A percentile compares a stretch with the other conserved stretches of the same genome.
These are phyloP conservation scores for Meyerozyma smithsonii DNA, from an alignment of 1,139 yeast genomes.

Conservation along the genomic window DNA sequence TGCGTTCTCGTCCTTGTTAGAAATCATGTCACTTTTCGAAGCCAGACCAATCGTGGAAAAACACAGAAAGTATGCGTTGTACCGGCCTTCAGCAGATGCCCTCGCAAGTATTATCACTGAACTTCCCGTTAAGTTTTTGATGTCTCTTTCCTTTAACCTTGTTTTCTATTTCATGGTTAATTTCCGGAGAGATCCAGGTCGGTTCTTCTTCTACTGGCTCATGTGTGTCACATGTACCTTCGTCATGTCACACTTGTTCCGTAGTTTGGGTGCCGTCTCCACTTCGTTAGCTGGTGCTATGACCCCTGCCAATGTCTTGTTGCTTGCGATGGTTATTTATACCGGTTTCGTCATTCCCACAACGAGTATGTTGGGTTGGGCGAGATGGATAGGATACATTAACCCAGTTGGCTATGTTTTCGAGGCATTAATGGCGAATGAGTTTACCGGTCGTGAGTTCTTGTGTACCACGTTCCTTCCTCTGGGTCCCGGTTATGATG, in stretches of 20 bases:
- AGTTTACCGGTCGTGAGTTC: constrained; percentile 11
- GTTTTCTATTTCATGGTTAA: constrained; percentile 14
- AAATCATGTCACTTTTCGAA: constrained; percentile 15
- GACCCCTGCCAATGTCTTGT: constrained; percentile 15
- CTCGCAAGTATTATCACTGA: constrained; percentile 15
- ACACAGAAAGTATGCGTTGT: constrained; percentile 14
- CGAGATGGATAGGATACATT: constrained; percentile 14
- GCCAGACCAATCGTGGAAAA: constrained; percentile 16
- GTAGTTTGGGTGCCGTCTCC: constrained; percentile 15
- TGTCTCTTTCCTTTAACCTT: constrained; percentile 12
- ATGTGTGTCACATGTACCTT: constrained; percentile 9
- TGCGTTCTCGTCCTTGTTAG: constrained; percentile 15
- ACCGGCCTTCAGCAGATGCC: constrained; percentile 16
- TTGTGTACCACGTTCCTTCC: constrained; percentile 12
- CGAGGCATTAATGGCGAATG: constrained; percentile 15
- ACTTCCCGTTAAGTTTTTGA: constrained; percentile 12
- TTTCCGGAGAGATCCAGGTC: constrained; percentile 13
- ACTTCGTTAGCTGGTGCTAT: constrained; percentile 15
- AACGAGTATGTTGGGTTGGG: constrained; percentile 16
- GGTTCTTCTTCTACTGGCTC: constrained; percentile 15
- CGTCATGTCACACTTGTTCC: constrained; percentile 14
- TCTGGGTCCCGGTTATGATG: constrained; percentile 10
- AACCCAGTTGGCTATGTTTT: constrained; percentile 15
- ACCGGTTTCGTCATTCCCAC: constrained; percentile 16
- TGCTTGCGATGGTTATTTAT: constrained; percentile 16